Evolutionary conservation across 768 basidiomycete genomes (phyloP), one percentile per base, ranked within the genome.

Genomic region (Boletus vinaceobasis): DNA sequence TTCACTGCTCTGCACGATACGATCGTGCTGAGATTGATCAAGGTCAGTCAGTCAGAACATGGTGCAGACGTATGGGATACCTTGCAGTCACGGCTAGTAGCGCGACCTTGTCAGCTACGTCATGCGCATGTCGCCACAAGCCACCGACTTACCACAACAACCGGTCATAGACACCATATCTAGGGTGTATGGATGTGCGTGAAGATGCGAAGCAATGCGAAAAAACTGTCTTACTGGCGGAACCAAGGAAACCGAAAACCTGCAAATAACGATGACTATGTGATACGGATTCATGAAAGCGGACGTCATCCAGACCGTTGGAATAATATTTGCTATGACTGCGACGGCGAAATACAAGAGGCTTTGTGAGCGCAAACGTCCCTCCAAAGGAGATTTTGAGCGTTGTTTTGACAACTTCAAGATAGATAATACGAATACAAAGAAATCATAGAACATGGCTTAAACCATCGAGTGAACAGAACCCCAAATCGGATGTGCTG

Each of bases 181-280:
- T 63, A 31, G 29, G 4, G 11, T 3, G n/a, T n/a, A n/a, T n/a
- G n/a, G n/a, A n/a, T n/a, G n/a, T n/a, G n/a, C 3, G 11, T 35
- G 45, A 17, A 48, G 44, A 19, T 4, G 45, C 2, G 17, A 17
- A 3, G 38, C 15, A 17, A 38, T 32, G 1, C 14, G 9, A 33
- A 39, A 38, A 11, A 39, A 19, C n/a, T 1, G 15, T 31, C 52
- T 2, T 63, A 62, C 61, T 9, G 1, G 15, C 4, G 19, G 46
- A 15, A 23, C 32, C 49, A 31, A 60, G 26, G 14, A 54, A 43
- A 17, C 32, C n/a, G 32, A 62, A 62, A 7, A 59, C 53, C 61
- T 62, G 15, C 4, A 48, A 11, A 32, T 11, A 29, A 36, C 1
- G 7, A 32, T 56, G 9, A 45, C 23, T 27, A 36, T n/a, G 10